A percentile compares a stretch with the other conserved stretches of the same genome.
These are phyloP conservation scores for Aspergillus ellipticus DNA, from an alignment of 495 filamentous ascomycete genomes.

Conservation along the genomic window DNA sequence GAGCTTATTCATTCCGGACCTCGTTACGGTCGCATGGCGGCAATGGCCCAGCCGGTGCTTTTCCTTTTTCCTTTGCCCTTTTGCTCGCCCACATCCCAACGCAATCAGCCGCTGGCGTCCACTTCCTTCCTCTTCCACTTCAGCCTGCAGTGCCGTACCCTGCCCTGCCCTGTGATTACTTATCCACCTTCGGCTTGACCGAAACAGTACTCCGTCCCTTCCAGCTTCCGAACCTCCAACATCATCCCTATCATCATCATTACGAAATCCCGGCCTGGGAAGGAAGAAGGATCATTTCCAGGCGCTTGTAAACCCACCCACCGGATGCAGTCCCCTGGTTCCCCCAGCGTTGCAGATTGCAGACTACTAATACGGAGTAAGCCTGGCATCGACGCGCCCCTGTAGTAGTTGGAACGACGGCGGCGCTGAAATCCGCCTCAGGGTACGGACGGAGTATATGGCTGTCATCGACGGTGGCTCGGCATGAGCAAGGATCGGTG, in stretches of 20 bases:
- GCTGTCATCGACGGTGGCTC: background rate
- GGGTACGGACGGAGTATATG: background rate
- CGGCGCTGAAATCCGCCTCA: background rate
- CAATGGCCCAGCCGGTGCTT: background rate
- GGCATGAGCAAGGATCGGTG: background rate
- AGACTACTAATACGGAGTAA: background rate
- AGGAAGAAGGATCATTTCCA: background rate
- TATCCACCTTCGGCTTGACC: background rate
- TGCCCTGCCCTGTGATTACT: background rate
- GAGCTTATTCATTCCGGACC: background rate
- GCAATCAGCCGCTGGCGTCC: background rate
- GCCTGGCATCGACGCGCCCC: background rate
- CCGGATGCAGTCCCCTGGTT: background rate
- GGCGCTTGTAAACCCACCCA: background rate
- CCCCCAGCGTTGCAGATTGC: background rate
- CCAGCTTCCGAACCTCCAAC: background rate
- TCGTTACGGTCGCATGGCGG: background rate
- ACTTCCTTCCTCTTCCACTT: background rate
- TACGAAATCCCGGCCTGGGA: background rate
- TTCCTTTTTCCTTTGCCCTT: too few relatives aligned
- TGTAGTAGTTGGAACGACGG: background rate
- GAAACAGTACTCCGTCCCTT: background rate
- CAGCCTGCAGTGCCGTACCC: too few relatives aligned
- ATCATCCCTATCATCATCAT: background rate
- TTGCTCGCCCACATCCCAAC: too few relatives aligned